Evolutionary conservation across 176 grass and related monocot species (phyloP), one percentile per base, ranked within the genome.

Genomic region (Urochloa ruziziensis): DNA sequence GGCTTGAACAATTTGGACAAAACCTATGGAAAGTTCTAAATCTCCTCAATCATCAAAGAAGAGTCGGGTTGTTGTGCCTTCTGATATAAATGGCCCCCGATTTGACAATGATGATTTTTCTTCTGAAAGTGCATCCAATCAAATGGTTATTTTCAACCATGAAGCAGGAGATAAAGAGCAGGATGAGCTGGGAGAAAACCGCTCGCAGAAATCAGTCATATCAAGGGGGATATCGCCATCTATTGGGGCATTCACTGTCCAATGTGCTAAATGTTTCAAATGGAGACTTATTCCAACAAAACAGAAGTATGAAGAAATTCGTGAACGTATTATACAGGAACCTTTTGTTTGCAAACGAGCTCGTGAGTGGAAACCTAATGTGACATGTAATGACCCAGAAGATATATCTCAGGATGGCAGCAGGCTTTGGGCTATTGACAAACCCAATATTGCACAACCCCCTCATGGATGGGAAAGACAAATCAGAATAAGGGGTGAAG

Each of bases 401-500:
- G 96, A 99, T 75, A 99, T 99, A 72, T 99, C 93, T 74, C 96
- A 99, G 72, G 96, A 99, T 76, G 96, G 96, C 47, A 93, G 89
- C 62, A 93, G 96, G 54, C 77, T 99, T 40, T 99, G 96, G 96
- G 96, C 96, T 81, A 99, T 99, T 44, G 96, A 99, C 85, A 99
- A 91, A 77, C 96, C 96, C 49, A 95, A 94, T 67, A 98, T 98
- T 62, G 92, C 96, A 24, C 82, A 88, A 75, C 39, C 96, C n/a
- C 96, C 96, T 59, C 62, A 40, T 81, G 96, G 96, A 49, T 98
- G 96, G 96, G 96, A 98, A 82, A 89, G 96, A 58, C 88, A 95
- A 80, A 92, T 98, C 19, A 89, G 91, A 75, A 98, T 98, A 84
- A 92, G 96, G 64, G 96, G 96, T 37, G 96, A 98, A 90, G 96